These are phyloP conservation scores for Scutellaria barbata DNA, from an alignment of 257 asterid genomes.

Conservation along the genomic window DNA sequence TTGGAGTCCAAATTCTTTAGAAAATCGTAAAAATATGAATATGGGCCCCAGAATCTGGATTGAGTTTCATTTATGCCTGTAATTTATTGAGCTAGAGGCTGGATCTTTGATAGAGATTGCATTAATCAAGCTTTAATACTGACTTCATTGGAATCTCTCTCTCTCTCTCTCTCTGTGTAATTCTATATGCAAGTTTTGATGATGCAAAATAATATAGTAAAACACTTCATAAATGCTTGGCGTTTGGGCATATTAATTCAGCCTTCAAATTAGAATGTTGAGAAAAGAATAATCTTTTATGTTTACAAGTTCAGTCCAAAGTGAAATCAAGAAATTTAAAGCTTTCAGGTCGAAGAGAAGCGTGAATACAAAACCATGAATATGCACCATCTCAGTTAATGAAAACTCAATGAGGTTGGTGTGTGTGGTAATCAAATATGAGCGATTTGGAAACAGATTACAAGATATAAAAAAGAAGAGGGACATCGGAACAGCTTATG, in stretches of 20 bases:
- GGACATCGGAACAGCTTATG: slow-evolving; percentile 10
- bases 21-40: background rate
- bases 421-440: background rate
- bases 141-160: slow-evolving; percentile 12
- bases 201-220: background rate
- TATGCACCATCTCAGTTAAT: background rate
- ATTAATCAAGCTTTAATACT: background rate
- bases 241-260: background rate
- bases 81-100: background rate
- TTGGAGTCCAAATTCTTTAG: background rate
- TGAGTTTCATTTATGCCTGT: background rate
- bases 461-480: background rate
- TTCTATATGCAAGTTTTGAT: background rate
- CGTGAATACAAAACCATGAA: background rate
- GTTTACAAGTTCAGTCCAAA: background rate
- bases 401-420: background rate
- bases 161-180: background rate
- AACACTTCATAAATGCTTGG: background rate
- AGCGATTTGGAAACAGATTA: slow-evolving; percentile 10
- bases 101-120: background rate
- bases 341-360: background rate
- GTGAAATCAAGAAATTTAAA: background rate
- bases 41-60: background rate
- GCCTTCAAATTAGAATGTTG: background rate
- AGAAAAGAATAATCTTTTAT: background rate